Evolutionary conservation across 2,329 filamentous ascomycete species (phyloP).

Genomic region (Fusarium nematophilum): DNA sequence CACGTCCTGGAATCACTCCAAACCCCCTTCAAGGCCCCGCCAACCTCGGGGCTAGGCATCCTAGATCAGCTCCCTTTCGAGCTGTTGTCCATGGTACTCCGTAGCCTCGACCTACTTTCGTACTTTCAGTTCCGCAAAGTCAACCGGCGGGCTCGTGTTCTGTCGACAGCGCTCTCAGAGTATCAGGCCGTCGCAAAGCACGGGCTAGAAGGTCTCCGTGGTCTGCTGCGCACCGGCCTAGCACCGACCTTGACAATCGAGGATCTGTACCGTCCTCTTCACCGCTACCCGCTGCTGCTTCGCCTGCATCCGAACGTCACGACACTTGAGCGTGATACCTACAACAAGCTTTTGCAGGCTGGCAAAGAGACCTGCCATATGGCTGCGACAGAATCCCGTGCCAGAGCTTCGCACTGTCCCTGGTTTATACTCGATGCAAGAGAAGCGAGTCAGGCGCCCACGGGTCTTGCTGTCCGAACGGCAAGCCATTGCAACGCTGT

Average conservation of each 20-base stretch:
- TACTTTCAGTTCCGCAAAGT: neutral
- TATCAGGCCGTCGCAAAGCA: constrained; percentile 2
- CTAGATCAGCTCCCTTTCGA: constrained; percentile 2
- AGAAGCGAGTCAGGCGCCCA: too few relatives aligned
- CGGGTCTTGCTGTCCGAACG: too few relatives aligned
- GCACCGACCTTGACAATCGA: neutral
- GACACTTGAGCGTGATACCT: neutral
- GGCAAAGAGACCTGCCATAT: neutral
- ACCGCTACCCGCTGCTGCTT: constrained; percentile 21
- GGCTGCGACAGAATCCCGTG: neutral
- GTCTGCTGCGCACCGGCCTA: neutral
- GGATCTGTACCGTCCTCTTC: neutral
- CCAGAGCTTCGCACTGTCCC: neutral
- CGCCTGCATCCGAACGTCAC: neutral
- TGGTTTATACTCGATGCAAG: neutral
- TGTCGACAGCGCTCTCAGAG: neutral
- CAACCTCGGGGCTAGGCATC: neutral
- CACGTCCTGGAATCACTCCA: neutral
- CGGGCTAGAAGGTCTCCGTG: neutral
- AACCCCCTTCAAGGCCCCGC: neutral
- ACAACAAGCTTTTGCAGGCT: neutral
- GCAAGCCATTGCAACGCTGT: too few relatives aligned
- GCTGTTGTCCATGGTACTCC: neutral
- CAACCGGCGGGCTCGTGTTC: neutral
- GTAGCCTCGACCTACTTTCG: constrained; percentile 6